Evolutionary conservation across 2,329 filamentous ascomycete genomes (phyloP).

Genomic region (Thielaviopsis ethacetica): DNA sequence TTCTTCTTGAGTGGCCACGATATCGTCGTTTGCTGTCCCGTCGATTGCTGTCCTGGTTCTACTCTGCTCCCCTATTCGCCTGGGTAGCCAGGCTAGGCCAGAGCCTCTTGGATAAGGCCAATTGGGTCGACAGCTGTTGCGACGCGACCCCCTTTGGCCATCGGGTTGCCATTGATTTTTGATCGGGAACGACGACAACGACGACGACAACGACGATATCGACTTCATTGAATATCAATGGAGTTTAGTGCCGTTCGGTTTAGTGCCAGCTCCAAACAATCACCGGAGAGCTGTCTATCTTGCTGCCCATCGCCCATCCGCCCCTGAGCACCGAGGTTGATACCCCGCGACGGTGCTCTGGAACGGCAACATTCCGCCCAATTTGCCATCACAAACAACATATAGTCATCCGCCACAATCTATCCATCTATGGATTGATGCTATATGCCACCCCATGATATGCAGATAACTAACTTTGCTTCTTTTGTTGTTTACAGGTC

Average conservation of each 20-base stretch:
- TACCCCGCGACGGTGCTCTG: neutral
- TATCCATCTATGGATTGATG: neutral
- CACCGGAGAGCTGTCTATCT: neutral
- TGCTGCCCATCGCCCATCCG: neutral
- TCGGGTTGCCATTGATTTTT: neutral
- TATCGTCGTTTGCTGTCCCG: conserved; percentile 11
- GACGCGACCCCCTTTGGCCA: neutral
- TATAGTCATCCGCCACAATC: neutral
- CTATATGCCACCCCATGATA: conserved; percentile 7
- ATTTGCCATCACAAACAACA: neutral
- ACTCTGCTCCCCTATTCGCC: neutral
- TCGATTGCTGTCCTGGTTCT: neutral
- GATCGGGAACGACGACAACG: neutral
- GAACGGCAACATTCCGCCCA: neutral
- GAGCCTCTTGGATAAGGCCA: conserved; percentile 6
- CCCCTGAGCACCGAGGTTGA: neutral
- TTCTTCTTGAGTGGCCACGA: conserved; percentile 14
- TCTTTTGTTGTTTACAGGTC: conserved; percentile 52
- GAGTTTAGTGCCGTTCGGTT: neutral
- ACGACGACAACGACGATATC: neutral
- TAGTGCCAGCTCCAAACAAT: neutral
- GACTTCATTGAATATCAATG: neutral
- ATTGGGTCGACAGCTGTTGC: conserved; percentile 1
- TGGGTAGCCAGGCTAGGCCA: neutral
- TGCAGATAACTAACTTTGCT: conserved; percentile 5